phyloP scores from a whole-genome alignment of 1,139 yeast genomes.

The Spathaspora sp. region DNA sequence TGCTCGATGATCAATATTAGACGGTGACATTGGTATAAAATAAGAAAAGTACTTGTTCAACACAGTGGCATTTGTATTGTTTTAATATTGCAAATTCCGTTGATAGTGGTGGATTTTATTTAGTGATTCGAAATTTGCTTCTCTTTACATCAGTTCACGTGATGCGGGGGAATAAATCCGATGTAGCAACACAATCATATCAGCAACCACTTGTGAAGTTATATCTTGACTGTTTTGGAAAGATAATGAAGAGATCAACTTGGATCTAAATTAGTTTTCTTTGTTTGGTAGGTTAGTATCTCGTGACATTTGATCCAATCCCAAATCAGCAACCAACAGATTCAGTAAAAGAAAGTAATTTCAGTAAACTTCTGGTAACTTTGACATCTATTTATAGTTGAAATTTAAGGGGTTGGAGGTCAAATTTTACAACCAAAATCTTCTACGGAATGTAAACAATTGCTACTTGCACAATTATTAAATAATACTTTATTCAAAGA shows the following conservation, averaged over 20 bases:
- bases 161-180: not conserved
- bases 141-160: constrained; percentile 1
- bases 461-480: not conserved
- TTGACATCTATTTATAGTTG: not conserved
- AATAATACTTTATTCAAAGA: not conserved
- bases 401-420: no score
- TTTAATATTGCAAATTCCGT: not conserved
- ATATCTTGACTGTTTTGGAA: no score
- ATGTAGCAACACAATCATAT: no score
- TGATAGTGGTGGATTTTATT: not conserved
- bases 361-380: no score
- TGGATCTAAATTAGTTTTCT: no score
- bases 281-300: no score
- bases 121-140: not conserved
- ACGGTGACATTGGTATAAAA: not conserved
- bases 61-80: not conserved
- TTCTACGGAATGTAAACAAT: not conserved
- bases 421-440: not conserved
- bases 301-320: no score
- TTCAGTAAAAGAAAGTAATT: no score
- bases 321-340: no score
- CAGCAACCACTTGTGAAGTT: no score
- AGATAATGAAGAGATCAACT: no score
- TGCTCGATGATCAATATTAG: not conserved
- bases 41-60: not conserved